Percentiles rank a stretch among this genome's conserved stretches.
phyloP scores from a whole-genome alignment of 2,329 filamentous ascomycete species.

The Fusarium oxysporum region DNA sequence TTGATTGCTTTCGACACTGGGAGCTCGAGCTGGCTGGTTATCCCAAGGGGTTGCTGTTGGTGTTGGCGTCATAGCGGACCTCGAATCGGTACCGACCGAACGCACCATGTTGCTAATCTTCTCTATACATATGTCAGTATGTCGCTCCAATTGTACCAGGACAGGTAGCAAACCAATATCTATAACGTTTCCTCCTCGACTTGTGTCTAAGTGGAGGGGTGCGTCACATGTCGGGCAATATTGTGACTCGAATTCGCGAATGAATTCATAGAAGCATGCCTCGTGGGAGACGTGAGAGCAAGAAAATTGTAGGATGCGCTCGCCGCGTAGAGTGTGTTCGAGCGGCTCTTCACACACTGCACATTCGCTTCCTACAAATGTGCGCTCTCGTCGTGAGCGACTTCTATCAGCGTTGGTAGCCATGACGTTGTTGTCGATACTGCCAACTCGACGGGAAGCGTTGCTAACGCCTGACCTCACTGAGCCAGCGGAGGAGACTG shows the following conservation, averaged over 20 bases:
- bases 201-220: slow-evolving; percentile 90
- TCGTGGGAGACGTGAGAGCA: slow-evolving; percentile 98
- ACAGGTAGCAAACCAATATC: slow-evolving; percentile 76
- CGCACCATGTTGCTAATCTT: slow-evolving; percentile 95
- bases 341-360: slow-evolving; percentile 96
- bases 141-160: slow-evolving; percentile 29
- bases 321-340: slow-evolving; percentile 93
- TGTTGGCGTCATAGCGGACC: slow-evolving; percentile 64
- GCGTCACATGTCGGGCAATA: slow-evolving; percentile 95
- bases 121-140: slow-evolving; percentile 66
- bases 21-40: slow-evolving; percentile 65
- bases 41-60: slow-evolving; percentile 77
- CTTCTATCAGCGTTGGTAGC: slow-evolving; percentile 72
- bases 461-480: slow-evolving; percentile 49
- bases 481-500: slow-evolving; percentile 50
- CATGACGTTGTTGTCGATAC: slow-evolving; percentile 58
- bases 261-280: slow-evolving; percentile 98
- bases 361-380: slow-evolving; percentile 94
- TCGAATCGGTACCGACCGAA: slow-evolving; percentile 75
- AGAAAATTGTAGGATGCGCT: slow-evolving; percentile 94
- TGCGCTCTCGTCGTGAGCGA: slow-evolving; percentile 86
- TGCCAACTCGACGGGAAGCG: slow-evolving; percentile 51
- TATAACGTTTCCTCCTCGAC: slow-evolving; percentile 89
- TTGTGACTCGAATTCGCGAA: slow-evolving; percentile 92
- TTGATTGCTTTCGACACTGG: slow-evolving; percentile 60